Percentiles rank a stretch among this genome's conserved stretches.
Conservation (phyloP, 805 yeast species). For the Schwanniomyces vanrijiae region DNA sequence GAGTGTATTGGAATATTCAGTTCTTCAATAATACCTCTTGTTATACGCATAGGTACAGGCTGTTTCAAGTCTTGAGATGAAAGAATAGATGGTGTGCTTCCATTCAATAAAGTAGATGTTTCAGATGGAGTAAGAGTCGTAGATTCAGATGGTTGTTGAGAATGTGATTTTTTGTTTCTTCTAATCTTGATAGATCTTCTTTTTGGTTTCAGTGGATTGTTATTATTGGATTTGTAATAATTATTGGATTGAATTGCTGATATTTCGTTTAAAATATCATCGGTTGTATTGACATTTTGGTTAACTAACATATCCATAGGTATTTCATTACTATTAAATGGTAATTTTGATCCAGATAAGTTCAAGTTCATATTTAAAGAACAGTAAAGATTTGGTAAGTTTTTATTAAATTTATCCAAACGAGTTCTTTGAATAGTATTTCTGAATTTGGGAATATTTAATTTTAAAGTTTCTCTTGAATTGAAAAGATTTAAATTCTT, state of each 20-base stretch:
- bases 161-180: slow-evolving; percentile 6
- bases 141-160: neutral
- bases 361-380: slow-evolving; percentile 37
- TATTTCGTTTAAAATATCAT: slow-evolving; percentile 39
- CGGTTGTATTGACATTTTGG: slow-evolving; percentile 29
- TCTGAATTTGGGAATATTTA: slow-evolving; percentile 59
- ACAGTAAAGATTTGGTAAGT: slow-evolving; percentile 36
- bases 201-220: slow-evolving; percentile 33
- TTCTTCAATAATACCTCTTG: slow-evolving; percentile 1
- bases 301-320: slow-evolving; percentile 37
- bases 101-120: slow-evolving; percentile 8
- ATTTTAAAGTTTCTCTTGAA: slow-evolving; percentile 78
- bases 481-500: slow-evolving; percentile 48
- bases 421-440: slow-evolving; percentile 59
- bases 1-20: slow-evolving; percentile 14
- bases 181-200: slow-evolving; percentile 41
- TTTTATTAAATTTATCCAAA: slow-evolving; percentile 42
- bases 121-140: slow-evolving; percentile 4
- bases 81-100: neutral
- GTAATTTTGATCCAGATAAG: slow-evolving; percentile 22
- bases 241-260: slow-evolving; percentile 47
- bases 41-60: slow-evolving; percentile 13
- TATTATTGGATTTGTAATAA: slow-evolving; percentile 25
- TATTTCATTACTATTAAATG: slow-evolving; percentile 28
- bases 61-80: slow-evolving; percentile 7